These are phyloP conservation scores for Eragrostis curvula DNA, from an alignment of 176 grass and related monocot genomes.

Conservation along the genomic window DNA sequence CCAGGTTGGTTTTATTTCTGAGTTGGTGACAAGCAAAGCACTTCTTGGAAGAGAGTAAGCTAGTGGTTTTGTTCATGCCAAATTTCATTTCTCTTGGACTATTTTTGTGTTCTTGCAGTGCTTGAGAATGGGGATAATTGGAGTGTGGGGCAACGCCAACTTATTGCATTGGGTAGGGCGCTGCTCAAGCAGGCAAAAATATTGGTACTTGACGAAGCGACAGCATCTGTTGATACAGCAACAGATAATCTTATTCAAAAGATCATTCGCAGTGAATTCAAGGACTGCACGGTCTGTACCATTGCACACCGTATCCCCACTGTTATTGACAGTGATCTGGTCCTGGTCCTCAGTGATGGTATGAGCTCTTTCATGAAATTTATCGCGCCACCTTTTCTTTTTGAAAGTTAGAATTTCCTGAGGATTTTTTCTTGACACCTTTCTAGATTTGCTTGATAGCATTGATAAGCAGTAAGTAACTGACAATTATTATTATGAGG, in stretches of 20 bases:
- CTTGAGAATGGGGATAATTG: constrained; percentile 98
- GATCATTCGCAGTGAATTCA: constrained; percentile 97
- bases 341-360: constrained; percentile 93
- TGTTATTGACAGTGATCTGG: constrained; percentile 96
- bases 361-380: constrained; percentile 25
- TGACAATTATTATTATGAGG: neutral
- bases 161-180: constrained; percentile 90
- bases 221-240: constrained; percentile 94
- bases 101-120: constrained; percentile 55
- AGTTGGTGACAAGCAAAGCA: neutral
- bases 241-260: constrained; percentile 98
- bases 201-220: constrained; percentile 96
- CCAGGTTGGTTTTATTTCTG: constrained; percentile 62
- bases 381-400: neutral
- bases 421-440: neutral
- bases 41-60: neutral
- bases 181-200: constrained; percentile 92
- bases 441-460: neutral
- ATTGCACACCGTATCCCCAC: constrained; percentile 98
- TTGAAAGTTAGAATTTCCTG: neutral
- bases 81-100: constrained; percentile 7
- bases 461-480: neutral
- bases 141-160: constrained; percentile 98
- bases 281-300: constrained; percentile 91
- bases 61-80: neutral